Conservation (phyloP, 2,329 filamentous ascomycete species). For the Neoscytalidium dimidiatum region DNA sequence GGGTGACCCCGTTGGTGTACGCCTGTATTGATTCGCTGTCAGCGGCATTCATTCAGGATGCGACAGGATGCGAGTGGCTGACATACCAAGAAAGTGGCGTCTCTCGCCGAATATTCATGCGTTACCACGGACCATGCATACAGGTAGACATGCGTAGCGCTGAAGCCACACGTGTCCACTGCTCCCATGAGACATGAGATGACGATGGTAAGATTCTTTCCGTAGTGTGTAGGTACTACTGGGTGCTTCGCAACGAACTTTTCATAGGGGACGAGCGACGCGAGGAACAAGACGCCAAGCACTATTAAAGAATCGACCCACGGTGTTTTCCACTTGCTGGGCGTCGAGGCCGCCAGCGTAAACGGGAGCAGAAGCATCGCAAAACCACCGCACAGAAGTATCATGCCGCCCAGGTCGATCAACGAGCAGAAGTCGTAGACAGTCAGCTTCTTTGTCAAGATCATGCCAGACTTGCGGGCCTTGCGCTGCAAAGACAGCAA, state of each 20-base stretch:
- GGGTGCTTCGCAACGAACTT: constrained; percentile 46
- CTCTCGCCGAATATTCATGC: constrained; percentile 42
- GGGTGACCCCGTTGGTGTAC: constrained; percentile 40
- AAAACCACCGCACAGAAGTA: constrained; percentile 52
- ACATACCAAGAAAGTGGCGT: constrained; percentile 44
- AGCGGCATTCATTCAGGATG: background rate
- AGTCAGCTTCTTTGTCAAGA: constrained; percentile 28
- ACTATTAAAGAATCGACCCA: constrained; percentile 50
- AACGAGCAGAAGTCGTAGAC: constrained; percentile 40
- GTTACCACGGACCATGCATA: constrained; percentile 51
- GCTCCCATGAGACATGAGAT: constrained; percentile 42
- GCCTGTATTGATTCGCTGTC: background rate
- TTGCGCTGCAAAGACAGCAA: constrained; percentile 41
- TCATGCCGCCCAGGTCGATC: constrained; percentile 45
- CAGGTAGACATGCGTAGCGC: constrained; percentile 50
- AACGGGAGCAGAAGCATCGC: constrained; percentile 52
- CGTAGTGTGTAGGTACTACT: constrained; percentile 49
- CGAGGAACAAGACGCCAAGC: constrained; percentile 45
- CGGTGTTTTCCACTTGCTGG: constrained; percentile 46
- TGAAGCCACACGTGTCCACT: constrained; percentile 48
- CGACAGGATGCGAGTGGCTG: background rate
- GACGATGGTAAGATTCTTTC: constrained; percentile 46
- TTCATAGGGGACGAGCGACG: constrained; percentile 52
- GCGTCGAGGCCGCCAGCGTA: constrained; percentile 46
- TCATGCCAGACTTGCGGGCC: constrained; percentile 31